Evolutionary conservation across 2,329 filamentous ascomycete genomes (phyloP), one percentile per base, ranked within the genome.

Genomic region (Pseudogymnoascus sp.): DNA sequence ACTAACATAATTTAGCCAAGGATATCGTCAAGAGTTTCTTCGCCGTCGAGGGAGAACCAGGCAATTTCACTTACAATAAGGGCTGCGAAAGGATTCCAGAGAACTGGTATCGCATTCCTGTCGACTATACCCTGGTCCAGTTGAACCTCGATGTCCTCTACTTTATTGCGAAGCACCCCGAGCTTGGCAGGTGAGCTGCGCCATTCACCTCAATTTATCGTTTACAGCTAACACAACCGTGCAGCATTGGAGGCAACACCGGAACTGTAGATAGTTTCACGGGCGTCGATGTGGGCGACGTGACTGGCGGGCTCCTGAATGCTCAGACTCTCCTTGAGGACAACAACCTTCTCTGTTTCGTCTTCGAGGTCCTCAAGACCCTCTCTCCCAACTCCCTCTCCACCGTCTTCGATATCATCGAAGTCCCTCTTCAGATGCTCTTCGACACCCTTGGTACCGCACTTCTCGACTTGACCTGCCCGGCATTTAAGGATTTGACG

Each of bases 221-320:
- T 10, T 33, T 19, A 12, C 1, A 5, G 8, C 59, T 61, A 43
- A 61, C 59, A 52, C 10, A 4, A 49, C 10, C 6, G 31, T 16
- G 11, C 33, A 45, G 29, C 26, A 49, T 83, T 23, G 81, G 82
- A 3, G 81, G 82, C 10, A 84, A 84, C 67, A 76, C 76, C 6
- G 80, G 81, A 21, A 74, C 72, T 3, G 74, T 79, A 16, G 79
- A 83, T 70, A 78, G 74, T 26, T 84, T 82, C 67, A 72, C 76
- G 2, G 80, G 80, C 3, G 68, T 83, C 55, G 70, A 78, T 65
- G 58, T 78, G 1, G 64, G 65, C 2, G 69, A 81, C 61, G 29
- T 81, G 14, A 78, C 77, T 10, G 74, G 76, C 19, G 78, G 78
- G 55, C 68, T 81, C 0, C 74, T 77, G 64, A 81, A 79, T 65